A percentile compares a stretch with the other conserved stretches of the same genome.
phyloP scores from a whole-genome alignment of 2,329 filamentous ascomycete species.

The Aaosphaeria pasadenensis region DNA sequence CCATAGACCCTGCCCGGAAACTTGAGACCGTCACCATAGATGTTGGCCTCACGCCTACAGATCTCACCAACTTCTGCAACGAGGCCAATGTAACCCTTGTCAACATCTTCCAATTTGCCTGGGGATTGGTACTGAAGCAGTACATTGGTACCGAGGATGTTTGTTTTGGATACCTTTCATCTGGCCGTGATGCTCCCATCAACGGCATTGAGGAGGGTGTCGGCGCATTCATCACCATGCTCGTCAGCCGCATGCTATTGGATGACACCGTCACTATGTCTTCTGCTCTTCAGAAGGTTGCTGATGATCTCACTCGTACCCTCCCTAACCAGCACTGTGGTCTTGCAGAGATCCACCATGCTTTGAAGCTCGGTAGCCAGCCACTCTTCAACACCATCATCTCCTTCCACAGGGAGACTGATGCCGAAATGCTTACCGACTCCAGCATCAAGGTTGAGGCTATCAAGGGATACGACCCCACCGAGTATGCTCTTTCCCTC shows the following conservation, averaged over 20 bases:
- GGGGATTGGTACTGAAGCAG: slow-evolving; percentile 27
- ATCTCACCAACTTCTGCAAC: slow-evolving; percentile 10
- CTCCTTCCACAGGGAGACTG: slow-evolving; percentile 17
- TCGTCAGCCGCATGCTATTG: slow-evolving; percentile 39
- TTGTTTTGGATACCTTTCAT: slow-evolving; percentile 42
- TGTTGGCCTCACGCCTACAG: slow-evolving; percentile 5
- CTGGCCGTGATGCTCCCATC: slow-evolving; percentile 41
- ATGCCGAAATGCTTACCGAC: slow-evolving; percentile 5
- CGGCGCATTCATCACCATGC: slow-evolving; percentile 41
- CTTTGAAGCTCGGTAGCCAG: slow-evolving; percentile 19
- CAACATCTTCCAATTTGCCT: slow-evolving; percentile 30
- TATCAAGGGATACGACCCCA: slow-evolving; percentile 35
- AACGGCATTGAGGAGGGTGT: slow-evolving; percentile 43
- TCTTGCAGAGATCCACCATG: slow-evolving; percentile 43
- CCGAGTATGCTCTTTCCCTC: slow-evolving; percentile 42
- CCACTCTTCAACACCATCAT: slow-evolving; percentile 46
- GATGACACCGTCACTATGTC: slow-evolving; percentile 12
- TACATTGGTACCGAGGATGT: slow-evolving; percentile 30
- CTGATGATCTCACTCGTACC: slow-evolving; percentile 8
- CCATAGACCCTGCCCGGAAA: slow-evolving; percentile 5
- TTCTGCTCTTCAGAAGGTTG: slow-evolving; percentile 9
- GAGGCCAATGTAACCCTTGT: slow-evolving; percentile 8
- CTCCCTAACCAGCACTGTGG: slow-evolving; percentile 14
- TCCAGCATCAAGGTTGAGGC: slow-evolving; percentile 9
- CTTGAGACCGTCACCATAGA: slow-evolving; percentile 8